phyloP scores from a whole-genome alignment of 768 basidiomycete species.

The Termitomyces sp. region DNA sequence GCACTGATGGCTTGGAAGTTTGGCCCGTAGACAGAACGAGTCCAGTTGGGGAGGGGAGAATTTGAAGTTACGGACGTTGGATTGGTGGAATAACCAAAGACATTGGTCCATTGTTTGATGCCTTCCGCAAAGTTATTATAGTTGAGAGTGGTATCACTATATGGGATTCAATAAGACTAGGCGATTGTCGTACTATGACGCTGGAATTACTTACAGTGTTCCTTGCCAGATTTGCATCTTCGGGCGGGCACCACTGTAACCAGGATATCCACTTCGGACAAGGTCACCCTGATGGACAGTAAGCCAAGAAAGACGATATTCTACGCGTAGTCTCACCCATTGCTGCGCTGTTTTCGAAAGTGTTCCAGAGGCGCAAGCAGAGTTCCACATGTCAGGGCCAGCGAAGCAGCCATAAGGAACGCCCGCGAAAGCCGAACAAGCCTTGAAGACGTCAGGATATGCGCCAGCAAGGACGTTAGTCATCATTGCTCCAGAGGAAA shows the following conservation, averaged over 20 bases:
- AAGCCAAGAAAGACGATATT: not conserved
- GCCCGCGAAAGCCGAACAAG: constrained; percentile 48
- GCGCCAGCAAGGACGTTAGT: constrained; percentile 51
- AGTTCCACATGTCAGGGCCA: constrained; percentile 46
- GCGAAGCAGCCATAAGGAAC: constrained; percentile 55
- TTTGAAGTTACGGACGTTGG: constrained; percentile 36
- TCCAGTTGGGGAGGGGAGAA: constrained; percentile 44
- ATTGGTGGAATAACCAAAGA: constrained; percentile 43
- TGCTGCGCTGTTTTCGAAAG: constrained; percentile 40
- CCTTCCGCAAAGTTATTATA: constrained; percentile 48
- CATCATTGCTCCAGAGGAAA: constrained; percentile 59
- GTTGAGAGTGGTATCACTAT: constrained; percentile 47
- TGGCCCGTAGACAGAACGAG: constrained; percentile 45
- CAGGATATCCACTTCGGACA: constrained; percentile 46
- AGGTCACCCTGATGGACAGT: constrained; percentile 33
- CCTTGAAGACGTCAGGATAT: constrained; percentile 52
- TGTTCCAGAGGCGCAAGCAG: constrained; percentile 40
- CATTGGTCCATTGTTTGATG: constrained; percentile 55
- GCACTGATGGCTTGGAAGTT: constrained; percentile 48
- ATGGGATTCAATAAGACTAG: not conserved
- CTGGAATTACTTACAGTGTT: constrained; percentile 26
- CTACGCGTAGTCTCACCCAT: constrained; percentile 33
- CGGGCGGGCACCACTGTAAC: constrained; percentile 47
- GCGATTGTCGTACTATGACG: not conserved
- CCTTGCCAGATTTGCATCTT: constrained; percentile 57